Evolutionary conservation across 768 basidiomycete species (phyloP).

Genomic region (Auricularia heimuer): DNA sequence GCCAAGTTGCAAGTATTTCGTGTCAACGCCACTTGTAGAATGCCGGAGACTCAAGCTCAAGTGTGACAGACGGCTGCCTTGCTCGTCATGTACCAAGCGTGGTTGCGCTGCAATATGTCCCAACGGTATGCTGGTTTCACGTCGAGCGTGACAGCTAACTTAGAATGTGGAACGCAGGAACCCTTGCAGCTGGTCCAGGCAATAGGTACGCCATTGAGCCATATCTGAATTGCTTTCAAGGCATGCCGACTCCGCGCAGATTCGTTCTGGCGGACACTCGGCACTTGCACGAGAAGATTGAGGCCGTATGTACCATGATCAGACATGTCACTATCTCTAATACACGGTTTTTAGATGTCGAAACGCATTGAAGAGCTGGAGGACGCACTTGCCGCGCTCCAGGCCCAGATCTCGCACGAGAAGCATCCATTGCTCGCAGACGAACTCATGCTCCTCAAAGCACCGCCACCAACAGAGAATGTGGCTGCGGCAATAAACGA

Average conservation of each 20-base stretch:
- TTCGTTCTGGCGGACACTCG: neutral
- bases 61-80: slow-evolving; percentile 44
- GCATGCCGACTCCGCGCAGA: neutral
- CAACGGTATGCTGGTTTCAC: slow-evolving; percentile 4
- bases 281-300: neutral
- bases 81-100: slow-evolving; percentile 48
- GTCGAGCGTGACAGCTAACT: no score
- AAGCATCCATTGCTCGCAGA: slow-evolving; percentile 60
- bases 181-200: neutral
- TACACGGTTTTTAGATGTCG: neutral
- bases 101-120: slow-evolving; percentile 55
- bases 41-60: slow-evolving; percentile 30
- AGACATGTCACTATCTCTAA: no score
- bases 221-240: no score
- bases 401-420: slow-evolving; percentile 36
- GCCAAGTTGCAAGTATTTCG: no score
- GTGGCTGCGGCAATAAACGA: neutral
- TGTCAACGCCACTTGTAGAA: no score
- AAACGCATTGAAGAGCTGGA: slow-evolving; percentile 40
- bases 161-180: neutral
- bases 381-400: slow-evolving; percentile 53
- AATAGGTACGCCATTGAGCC: neutral
- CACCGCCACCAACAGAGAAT: slow-evolving; percentile 21
- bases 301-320: neutral
- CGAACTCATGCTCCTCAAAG: slow-evolving; percentile 65